Conservation (phyloP, 805 yeast genomes). For the Saccharomyces mikatae region DNA sequence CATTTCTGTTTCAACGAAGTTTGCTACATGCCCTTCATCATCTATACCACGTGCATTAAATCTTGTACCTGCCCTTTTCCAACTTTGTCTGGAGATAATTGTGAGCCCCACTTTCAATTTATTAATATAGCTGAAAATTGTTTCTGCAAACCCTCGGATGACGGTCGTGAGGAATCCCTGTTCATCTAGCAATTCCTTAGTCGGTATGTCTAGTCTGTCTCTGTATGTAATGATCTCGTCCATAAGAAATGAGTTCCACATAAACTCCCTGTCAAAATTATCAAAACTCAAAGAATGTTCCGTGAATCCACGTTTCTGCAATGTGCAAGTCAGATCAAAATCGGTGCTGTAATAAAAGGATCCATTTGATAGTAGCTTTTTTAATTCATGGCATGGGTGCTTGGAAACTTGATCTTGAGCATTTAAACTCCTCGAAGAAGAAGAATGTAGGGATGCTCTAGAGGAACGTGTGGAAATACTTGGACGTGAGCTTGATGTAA, state of each 20-base stretch:
- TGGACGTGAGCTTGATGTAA: not conserved
- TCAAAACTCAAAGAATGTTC: slow-evolving; percentile 40
- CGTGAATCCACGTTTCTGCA: slow-evolving; percentile 65
- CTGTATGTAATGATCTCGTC: slow-evolving; percentile 69
- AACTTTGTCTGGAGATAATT: slow-evolving; percentile 83
- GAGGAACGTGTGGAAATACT: not conserved
- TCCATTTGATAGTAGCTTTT: slow-evolving; percentile 74
- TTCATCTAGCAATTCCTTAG: slow-evolving; percentile 54
- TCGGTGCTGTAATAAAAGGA: slow-evolving; percentile 88
- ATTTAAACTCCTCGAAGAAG: slow-evolving; percentile 18
- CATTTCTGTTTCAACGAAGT: slow-evolving; percentile 88
- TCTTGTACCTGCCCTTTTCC: slow-evolving; percentile 95
- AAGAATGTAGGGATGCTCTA: slow-evolving; percentile 30
- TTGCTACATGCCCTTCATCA: slow-evolving; percentile 91
- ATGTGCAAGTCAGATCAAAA: slow-evolving; percentile 80
- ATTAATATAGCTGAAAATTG: slow-evolving; percentile 39
- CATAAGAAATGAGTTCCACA: slow-evolving; percentile 96
- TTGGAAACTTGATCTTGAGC: slow-evolving; percentile 32
- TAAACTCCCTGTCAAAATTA: slow-evolving; percentile 70
- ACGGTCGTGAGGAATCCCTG: slow-evolving; percentile 83
- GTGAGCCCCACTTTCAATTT: slow-evolving; percentile 46
- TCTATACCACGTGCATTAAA: slow-evolving; percentile 91
- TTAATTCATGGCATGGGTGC: slow-evolving; percentile 78
- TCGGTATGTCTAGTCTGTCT: slow-evolving; percentile 51
- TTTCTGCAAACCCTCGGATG: slow-evolving; percentile 90